These are phyloP conservation scores for Silene coronaria DNA, from an alignment of 179 eudicot genomes.

Conservation along the genomic window DNA sequence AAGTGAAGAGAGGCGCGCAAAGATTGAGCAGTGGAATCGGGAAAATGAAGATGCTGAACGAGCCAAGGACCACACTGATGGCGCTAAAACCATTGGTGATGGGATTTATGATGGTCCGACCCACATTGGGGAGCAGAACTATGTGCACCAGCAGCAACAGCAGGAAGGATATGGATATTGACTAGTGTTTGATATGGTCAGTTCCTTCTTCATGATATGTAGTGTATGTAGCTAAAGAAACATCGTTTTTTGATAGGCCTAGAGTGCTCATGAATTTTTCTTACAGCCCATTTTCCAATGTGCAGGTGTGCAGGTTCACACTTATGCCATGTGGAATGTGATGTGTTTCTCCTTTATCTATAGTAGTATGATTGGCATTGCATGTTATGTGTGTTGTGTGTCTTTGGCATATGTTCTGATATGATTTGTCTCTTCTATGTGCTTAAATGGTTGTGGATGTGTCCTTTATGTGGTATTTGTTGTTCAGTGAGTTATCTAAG, in stretches of 20 bases:
- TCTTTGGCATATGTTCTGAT: background rate
- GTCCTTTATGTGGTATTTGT: background rate
- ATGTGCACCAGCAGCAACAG: background rate
- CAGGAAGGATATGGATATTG: constrained; percentile 32
- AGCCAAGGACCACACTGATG: constrained; percentile 25
- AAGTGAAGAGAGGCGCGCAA: constrained; percentile 70
- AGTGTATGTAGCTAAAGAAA: background rate
- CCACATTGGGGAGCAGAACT: constrained; percentile 17
- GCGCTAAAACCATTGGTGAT: constrained; percentile 10
- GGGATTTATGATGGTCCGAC: constrained; percentile 16
- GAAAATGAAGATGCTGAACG: constrained; percentile 55
- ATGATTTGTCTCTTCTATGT: background rate
- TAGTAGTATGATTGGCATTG: background rate
- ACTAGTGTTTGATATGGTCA: constrained; percentile 18
- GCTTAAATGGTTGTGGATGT: background rate
- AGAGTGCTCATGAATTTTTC: constrained; percentile 26
- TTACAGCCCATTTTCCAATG: constrained; percentile 55
- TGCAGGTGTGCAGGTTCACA: constrained; percentile 68
- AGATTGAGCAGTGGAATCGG: constrained; percentile 69
- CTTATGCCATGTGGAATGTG: constrained; percentile 41
- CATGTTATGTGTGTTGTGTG: background rate
- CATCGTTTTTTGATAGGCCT: constrained; percentile 11
- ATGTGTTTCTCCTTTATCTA: constrained; percentile 26
- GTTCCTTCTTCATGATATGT: constrained; percentile 13
- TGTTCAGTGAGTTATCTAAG: background rate